Percentiles rank a stretch among this genome's conserved stretches.
These are phyloP conservation scores for Saccharomycopsis fermentans DNA, from an alignment of 805 yeast genomes.

Conservation along the genomic window DNA sequence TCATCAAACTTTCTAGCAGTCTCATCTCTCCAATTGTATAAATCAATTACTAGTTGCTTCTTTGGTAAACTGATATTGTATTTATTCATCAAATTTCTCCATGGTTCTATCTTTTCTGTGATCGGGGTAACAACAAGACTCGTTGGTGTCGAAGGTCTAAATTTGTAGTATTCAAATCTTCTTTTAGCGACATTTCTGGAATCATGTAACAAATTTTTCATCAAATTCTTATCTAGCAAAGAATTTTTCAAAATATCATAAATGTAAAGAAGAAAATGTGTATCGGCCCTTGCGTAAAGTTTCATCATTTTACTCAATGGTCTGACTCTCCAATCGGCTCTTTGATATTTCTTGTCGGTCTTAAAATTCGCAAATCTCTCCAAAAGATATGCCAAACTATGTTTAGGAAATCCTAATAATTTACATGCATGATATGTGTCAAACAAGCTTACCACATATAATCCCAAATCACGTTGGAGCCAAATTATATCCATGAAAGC, in stretches of 20 bases:
- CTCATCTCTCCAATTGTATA: conserved; percentile 77
- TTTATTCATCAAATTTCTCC: conserved; percentile 51
- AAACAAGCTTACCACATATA: conserved; percentile 79
- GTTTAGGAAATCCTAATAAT: conserved; percentile 67
- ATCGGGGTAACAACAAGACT: conserved; percentile 38
- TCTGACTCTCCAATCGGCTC: conserved; percentile 93
- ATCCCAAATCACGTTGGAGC: conserved; percentile 91
- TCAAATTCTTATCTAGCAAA: conserved; percentile 40
- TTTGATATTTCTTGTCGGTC: conserved; percentile 88
- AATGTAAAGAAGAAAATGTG: conserved; percentile 79
- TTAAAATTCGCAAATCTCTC: conserved; percentile 73
- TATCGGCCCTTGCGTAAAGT: conserved; percentile 88
- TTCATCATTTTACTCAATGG: conserved; percentile 71
- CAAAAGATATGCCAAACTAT: conserved; percentile 74
- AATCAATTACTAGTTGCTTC: conserved; percentile 43
- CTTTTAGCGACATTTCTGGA: conserved; percentile 73
- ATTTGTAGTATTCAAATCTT: conserved; percentile 73
- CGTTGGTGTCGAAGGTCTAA: conserved; percentile 32
- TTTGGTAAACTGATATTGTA: conserved; percentile 51
- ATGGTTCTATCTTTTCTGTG: conserved; percentile 50
- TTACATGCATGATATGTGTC: conserved; percentile 90
- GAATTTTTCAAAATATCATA: conserved; percentile 63
- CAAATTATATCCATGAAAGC: conserved; percentile 95
- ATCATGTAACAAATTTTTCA: conserved; percentile 56
- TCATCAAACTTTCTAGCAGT: conserved; percentile 74